phyloP scores from a whole-genome alignment of 306 rosid genomes.

The Pterocarpus santalinus region DNA sequence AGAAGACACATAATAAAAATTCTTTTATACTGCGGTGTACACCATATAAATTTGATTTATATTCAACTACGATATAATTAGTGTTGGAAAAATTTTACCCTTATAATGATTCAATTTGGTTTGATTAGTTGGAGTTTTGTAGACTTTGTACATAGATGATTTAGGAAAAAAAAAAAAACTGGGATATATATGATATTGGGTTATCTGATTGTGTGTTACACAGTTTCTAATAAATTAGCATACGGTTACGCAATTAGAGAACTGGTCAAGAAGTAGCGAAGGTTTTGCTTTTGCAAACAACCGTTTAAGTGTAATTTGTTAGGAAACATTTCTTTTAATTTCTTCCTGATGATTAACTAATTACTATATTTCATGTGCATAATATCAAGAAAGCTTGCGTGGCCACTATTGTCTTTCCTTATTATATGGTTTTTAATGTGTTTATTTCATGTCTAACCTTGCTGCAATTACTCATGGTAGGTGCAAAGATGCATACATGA shows the following conservation, averaged over 20 bases:
- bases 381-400: background rate
- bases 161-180: too few relatives aligned
- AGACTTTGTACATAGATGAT: too few relatives aligned
- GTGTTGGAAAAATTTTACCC: too few relatives aligned
- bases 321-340: background rate
- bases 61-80: background rate
- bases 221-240: background rate
- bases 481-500: constrained; percentile 76
- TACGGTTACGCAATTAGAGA: background rate
- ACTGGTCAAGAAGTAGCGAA: background rate
- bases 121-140: too few relatives aligned
- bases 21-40: background rate
- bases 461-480: constrained; percentile 44
- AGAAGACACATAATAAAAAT: background rate
- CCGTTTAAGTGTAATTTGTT: background rate
- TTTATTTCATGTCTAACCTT: background rate
- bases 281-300: background rate
- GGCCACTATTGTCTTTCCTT: background rate
- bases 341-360: constrained; percentile 22
- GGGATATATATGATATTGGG: background rate
- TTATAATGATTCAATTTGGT: too few relatives aligned
- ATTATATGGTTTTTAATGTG: background rate
- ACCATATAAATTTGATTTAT: background rate
- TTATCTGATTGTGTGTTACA: background rate
- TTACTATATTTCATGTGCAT: constrained; percentile 17